Base-by-base conservation (phyloP, 352 stramenopile species). In the Halophytophthora batemanensis region DNA sequence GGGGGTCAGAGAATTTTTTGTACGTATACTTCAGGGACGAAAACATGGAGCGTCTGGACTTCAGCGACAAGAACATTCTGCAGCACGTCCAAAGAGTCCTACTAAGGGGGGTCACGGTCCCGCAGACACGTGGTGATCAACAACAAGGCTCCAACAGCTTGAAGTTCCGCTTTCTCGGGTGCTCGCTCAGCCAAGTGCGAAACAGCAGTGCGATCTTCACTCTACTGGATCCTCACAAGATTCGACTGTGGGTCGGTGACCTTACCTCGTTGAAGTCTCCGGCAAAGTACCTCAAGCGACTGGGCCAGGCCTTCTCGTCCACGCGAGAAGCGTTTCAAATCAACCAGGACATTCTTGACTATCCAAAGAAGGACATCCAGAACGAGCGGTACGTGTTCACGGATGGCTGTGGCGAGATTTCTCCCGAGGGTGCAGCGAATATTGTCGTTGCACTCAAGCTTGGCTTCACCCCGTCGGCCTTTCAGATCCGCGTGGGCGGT, bases 11-110 rank as follows among this genome's bases (percentile, higher is more conserved):
- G 12, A 78, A 92, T n/a, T 92, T 92, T 39, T 76, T 92, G 62
- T 87, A 88, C 36, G 77, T 90, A 28, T 87, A 92, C 50, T 92
- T 92, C 31, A 79, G 82, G 8, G 82, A 92, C 52, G 82, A 92
- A 53, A 87, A 86, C 34, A 80, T 77, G 50, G 77, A 90, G 43
- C 70, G 76, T 11, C 57, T 90, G 29, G 77, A 92, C 12, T 87
- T 83, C 51, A 66, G 59, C 0, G 65, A 78, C 33, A 7, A 15
- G 11, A 46, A 41, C 2, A 68, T 88, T 38, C 50, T 77, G 33
- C 12, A 51, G 35, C 59, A 67, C 17, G 66, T 90, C 37, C 62
- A 61, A 19, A 69, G 45, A 22, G 53, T 82, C 15, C 68, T 85
- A 50, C 45, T 48, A 19, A 55, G 59, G 22, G 73, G 74, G 5